These are phyloP conservation scores for Hirschioporus abietinus DNA, from an alignment of 768 basidiomycete species.

Conservation along the genomic window DNA sequence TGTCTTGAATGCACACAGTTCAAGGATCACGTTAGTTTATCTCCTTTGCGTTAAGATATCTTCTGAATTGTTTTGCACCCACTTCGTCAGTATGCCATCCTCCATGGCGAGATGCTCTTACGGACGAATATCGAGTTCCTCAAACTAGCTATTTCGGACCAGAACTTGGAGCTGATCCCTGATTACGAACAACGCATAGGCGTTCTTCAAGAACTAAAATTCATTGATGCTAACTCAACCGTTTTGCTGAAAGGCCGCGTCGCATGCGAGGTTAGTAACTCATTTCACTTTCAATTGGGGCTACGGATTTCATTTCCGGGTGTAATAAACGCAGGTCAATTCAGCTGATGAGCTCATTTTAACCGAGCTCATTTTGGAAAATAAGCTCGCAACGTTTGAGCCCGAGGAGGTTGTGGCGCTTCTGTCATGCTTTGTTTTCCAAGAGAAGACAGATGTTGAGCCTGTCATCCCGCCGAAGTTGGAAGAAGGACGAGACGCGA, in stretches of 20 bases:
- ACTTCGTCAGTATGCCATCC: slow-evolving; percentile 54
- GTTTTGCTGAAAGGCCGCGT: slow-evolving; percentile 95
- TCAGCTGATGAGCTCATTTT: slow-evolving; percentile 95
- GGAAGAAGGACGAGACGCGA: slow-evolving; percentile 72
- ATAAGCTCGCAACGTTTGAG: slow-evolving; percentile 83
- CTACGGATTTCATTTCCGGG: not conserved
- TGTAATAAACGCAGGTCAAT: slow-evolving; percentile 68
- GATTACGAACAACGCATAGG: slow-evolving; percentile 94
- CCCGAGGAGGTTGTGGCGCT: slow-evolving; percentile 96
- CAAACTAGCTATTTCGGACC: slow-evolving; percentile 86
- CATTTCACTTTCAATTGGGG: not conserved
- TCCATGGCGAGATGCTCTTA: slow-evolving; percentile 75
- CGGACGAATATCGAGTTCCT: slow-evolving; percentile 69
- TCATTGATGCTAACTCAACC: slow-evolving; percentile 94
- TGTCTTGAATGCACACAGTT: slow-evolving; percentile 68
- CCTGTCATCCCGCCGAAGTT: slow-evolving; percentile 77
- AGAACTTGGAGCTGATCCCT: slow-evolving; percentile 93
- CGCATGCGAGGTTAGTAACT: slow-evolving; percentile 79
- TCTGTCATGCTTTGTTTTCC: slow-evolving; percentile 95
- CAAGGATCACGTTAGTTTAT: slow-evolving; percentile 60
- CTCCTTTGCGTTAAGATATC: slow-evolving; percentile 4
- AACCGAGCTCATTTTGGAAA: slow-evolving; percentile 95
- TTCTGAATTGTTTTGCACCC: slow-evolving; percentile 10
- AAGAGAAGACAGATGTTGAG: slow-evolving; percentile 93
- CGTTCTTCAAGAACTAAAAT: slow-evolving; percentile 85